Base-by-base conservation (phyloP, 768 basidiomycete species). In the Phlebiopsis flavidoalba region DNA sequence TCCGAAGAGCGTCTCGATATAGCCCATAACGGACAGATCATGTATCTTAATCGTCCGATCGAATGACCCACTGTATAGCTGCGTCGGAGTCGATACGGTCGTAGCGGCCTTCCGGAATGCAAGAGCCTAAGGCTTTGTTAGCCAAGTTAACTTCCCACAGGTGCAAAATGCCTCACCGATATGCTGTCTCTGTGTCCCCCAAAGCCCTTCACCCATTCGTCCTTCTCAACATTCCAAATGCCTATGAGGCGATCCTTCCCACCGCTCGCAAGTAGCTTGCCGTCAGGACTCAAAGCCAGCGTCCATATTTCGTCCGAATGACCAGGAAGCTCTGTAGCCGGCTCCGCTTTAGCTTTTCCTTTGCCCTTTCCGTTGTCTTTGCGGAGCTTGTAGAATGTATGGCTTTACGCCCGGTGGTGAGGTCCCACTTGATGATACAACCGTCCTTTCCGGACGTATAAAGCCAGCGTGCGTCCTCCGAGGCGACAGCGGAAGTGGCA, bases 1-100 rank as follows among this genome's bases (percentile, higher is more conserved):
- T 1, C 97, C 97, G 70, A 96, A 99, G 4, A 98, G 78, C 8
- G 96, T 98, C 72, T 99, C 96, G 59, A 98, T 88, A 68, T 95
- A 94, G 10, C 93, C 94, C 80, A 96, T 83, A 5, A 92, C 91
- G 10, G 76, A 81, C 50, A 83, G 76, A 70, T 90, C 95, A 73
- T 89, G 96, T 2, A 98, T 78, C 72, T 96, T 96, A 59, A 97
- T 70, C 0, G 95, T 94, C 14, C 95, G 89, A 71, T 98, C 92
- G 70, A 87, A 85, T 17, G 93, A 89, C 43, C 82, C 84, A 17
- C 88, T 83, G 73, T 91, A 91, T 31, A 95, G 75, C 70, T 88
- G 83, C 57, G 64, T 61, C 0, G 70, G 65, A 15, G 66, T 65
- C 10, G 65, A 62, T 5, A 67, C 14, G 6, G 60, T 60, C 1